A percentile compares a stretch with the other conserved stretches of the same genome.
Evolutionary conservation across 805 yeast genomes (phyloP).

Genomic region (Torulaspora maleeae): DNA sequence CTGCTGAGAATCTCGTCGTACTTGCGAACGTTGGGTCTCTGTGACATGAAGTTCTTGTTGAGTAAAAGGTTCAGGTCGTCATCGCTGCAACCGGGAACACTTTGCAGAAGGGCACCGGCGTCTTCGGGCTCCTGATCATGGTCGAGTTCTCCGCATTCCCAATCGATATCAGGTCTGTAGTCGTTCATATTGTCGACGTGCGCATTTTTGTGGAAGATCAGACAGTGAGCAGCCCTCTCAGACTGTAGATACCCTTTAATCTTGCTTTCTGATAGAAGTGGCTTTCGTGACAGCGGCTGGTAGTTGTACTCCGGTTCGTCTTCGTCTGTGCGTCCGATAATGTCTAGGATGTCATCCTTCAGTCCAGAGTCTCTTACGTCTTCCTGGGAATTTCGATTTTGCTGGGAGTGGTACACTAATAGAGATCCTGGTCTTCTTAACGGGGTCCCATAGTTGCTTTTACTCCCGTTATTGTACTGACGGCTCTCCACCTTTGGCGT

Average conservation of each 20-base stretch:
- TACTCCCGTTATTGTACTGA: conserved; percentile 1
- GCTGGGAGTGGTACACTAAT: conserved; percentile 12
- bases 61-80: conserved; percentile 13
- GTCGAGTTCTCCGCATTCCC: conserved; percentile 23
- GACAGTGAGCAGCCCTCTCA: conserved; percentile 32
- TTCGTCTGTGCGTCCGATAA: not conserved
- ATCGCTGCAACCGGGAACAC: conserved; percentile 17
- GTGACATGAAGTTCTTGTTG: conserved; percentile 13
- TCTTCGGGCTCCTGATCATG: conserved; percentile 5
- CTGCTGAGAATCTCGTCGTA: conserved; percentile 19
- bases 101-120: conserved; percentile 7
- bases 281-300: conserved; percentile 22
- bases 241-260: conserved; percentile 16
- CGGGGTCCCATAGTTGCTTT: conserved; percentile 22
- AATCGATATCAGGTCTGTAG: conserved; percentile 28
- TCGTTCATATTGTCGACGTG: conserved; percentile 10
- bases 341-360: conserved; percentile 1
- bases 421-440: conserved; percentile 17
- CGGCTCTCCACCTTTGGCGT: conserved; percentile 18
- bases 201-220: conserved; percentile 25
- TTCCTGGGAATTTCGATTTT: conserved; percentile 3
- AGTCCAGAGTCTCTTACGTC: not conserved
- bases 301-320: conserved; percentile 20
- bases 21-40: conserved; percentile 21
- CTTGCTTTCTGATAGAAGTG: conserved; percentile 25